Percentiles rank a stretch among this genome's conserved stretches.
These are phyloP conservation scores for Lachancea sp. DNA, from an alignment of 805 yeast species.

Conservation along the genomic window DNA sequence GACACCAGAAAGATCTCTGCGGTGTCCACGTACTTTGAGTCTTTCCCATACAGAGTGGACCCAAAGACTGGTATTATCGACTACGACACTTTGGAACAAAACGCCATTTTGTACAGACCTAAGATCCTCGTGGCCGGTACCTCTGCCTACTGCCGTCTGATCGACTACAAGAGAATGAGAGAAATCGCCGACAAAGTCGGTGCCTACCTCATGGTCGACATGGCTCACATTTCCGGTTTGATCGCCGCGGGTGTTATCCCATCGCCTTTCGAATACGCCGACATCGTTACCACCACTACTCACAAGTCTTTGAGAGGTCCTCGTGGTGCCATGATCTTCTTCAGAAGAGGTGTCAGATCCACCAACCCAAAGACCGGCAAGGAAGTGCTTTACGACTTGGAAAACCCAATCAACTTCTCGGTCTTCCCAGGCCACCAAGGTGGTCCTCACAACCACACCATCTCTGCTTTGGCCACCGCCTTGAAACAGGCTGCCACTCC, in stretches of 20 bases:
- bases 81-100: constrained; percentile 89
- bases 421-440: constrained; percentile 99
- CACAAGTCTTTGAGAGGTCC: constrained; percentile 99
- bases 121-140: constrained; percentile 97
- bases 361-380: constrained; percentile 85
- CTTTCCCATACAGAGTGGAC: constrained; percentile 96
- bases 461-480: constrained; percentile 95
- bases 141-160: constrained; percentile 93
- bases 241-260: constrained; percentile 94
- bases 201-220: constrained; percentile 91
- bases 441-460: constrained; percentile 99
- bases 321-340: constrained; percentile 99
- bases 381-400: constrained; percentile 85
- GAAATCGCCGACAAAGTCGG: constrained; percentile 96
- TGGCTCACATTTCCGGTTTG: constrained; percentile 98
- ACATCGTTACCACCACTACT: constrained; percentile 96
- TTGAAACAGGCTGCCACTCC: constrained; percentile 88
- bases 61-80: constrained; percentile 91
- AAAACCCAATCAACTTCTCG: constrained; percentile 91
- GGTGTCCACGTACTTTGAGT: constrained; percentile 93
- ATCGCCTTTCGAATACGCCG: constrained; percentile 95
- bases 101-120: constrained; percentile 89
- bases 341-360: constrained; percentile 90
- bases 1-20: constrained; percentile 89
- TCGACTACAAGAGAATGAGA: constrained; percentile 95